Evolutionary conservation across 257 asterid species (phyloP), one percentile per base, ranked within the genome.

Genomic region (Fraxinus pennsylvanica): DNA sequence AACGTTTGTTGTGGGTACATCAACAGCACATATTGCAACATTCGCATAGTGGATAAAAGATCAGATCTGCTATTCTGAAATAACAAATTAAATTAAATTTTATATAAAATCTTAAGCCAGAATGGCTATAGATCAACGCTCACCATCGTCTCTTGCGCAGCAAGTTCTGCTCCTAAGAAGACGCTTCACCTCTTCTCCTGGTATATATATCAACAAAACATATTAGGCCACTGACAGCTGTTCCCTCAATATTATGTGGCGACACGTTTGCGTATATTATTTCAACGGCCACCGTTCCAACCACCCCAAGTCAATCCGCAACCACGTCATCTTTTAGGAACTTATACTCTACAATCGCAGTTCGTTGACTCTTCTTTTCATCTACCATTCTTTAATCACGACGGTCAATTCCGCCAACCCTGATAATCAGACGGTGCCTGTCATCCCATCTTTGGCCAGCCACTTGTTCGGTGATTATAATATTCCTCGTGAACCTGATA

Each of bases 201-300:
- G 33, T 29, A 29, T 29, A 30, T 30, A 2, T 30, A 30, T 25
- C 27, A 25, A 25, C 33, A 30, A 30, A 30, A 30, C 3, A 30
- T 30, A 59, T 59, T 1, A 6, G 27, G 4, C 12, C 10, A 3
- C 69, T 10, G 35, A 35, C 69, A 63, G 69, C 35, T 63, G 69
- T 79, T 77, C 74, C 29, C 35, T 73, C 47, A 66, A 79, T 32
- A 17, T 72, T 73, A 85, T 85, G 88, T 80, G 86, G 86, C 88
- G 81, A 85, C 86, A 82, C 89, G 89, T 81, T 86, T 4, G 79
- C 86, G 84, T 68, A 50, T 17, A 7, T 61, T 10, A 76, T 50
- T 41, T 68, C 21, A 59, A 17, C 43, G 5, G 57, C 47, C n/a
- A 36, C 79, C 73, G 4, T 6, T 57, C 66, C 12, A 21, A 21